phyloP scores from a whole-genome alignment of 129 eudicot genomes.

The Gnaphalium uliginosum region DNA sequence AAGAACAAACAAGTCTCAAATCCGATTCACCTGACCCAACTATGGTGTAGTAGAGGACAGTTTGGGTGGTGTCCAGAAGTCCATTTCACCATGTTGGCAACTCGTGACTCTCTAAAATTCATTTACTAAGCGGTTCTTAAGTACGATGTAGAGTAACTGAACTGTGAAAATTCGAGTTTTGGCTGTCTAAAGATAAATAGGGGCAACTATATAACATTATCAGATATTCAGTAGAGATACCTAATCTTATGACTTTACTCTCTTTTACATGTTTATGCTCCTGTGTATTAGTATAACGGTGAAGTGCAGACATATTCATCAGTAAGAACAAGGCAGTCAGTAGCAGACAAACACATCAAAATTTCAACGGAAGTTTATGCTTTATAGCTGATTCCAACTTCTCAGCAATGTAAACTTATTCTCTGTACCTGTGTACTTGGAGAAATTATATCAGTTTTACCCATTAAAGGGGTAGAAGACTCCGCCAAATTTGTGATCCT shows the following conservation, averaged over 20 bases:
- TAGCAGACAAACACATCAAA: constrained; percentile 9
- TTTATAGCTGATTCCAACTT: constrained; percentile 19
- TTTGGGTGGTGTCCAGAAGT: no score
- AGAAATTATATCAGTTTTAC: constrained; percentile 30
- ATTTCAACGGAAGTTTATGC: neutral
- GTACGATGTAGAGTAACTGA: no score
- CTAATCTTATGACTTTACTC: constrained; percentile 2
- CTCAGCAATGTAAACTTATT: neutral
- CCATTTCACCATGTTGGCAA: no score
- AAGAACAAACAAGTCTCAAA: no score
- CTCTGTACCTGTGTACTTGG: constrained; percentile 41
- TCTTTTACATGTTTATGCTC: constrained; percentile 11
- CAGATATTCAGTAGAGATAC: neutral
- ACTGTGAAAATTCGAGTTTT: neutral
- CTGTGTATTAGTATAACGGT: constrained; percentile 12
- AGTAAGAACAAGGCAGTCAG: constrained; percentile 9
- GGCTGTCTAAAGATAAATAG: neutral
- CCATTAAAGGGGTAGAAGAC: constrained; percentile 31
- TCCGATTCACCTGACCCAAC: no score
- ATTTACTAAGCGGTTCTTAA: no score
- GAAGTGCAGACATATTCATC: constrained; percentile 8
- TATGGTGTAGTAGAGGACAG: no score
- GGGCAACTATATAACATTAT: neutral
- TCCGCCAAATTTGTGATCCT: constrained; percentile 35
- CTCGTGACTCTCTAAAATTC: no score